phyloP scores from a whole-genome alignment of 768 basidiomycete species.

The Goffeauzyma gilvescens region DNA sequence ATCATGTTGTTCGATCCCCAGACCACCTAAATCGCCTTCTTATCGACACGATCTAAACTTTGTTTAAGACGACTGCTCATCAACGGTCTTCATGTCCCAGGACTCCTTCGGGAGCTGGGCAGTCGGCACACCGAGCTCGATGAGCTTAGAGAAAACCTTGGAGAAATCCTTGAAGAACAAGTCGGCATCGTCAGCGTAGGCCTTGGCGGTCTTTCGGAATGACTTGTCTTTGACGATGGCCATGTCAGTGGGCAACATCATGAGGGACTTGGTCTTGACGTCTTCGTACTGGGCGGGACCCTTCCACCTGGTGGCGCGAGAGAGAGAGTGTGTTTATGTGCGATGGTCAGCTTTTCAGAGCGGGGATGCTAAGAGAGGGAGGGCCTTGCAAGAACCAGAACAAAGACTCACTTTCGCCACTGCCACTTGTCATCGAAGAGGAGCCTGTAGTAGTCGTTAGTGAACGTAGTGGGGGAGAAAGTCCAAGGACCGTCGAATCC shows the following conservation, averaged over 20 bases:
- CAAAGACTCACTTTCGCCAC: slow-evolving; percentile 80
- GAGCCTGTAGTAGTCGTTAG: slow-evolving; percentile 71
- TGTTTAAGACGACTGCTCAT: slow-evolving; percentile 33
- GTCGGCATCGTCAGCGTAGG: slow-evolving; percentile 66
- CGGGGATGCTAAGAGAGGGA: too few species aligned
- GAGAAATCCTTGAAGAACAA: slow-evolving; percentile 93
- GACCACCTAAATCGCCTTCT: too few species aligned
- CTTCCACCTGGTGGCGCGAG: too few species aligned
- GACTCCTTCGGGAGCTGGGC: slow-evolving; percentile 58
- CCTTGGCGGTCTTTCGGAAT: slow-evolving; percentile 73
- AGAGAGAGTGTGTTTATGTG: not conserved
- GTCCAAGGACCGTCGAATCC: slow-evolving; percentile 39
- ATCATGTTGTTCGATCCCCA: too few species aligned
- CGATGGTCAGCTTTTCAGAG: too few species aligned
- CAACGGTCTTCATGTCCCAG: slow-evolving; percentile 48
- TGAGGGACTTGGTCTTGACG: slow-evolving; percentile 66
- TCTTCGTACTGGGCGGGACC: slow-evolving; percentile 78
- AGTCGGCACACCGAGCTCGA: slow-evolving; percentile 82
- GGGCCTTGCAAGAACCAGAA: not conserved
- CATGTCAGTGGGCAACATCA: slow-evolving; percentile 95
- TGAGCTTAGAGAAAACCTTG: slow-evolving; percentile 50
- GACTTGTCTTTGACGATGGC: slow-evolving; percentile 71
- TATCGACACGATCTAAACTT: too few species aligned
- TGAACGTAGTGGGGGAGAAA: slow-evolving; percentile 72
- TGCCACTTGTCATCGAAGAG: slow-evolving; percentile 68